A percentile compares a stretch with the other conserved stretches of the same genome.
Evolutionary conservation across 768 basidiomycete genomes (phyloP).

Genomic region (Mycena filopes): DNA sequence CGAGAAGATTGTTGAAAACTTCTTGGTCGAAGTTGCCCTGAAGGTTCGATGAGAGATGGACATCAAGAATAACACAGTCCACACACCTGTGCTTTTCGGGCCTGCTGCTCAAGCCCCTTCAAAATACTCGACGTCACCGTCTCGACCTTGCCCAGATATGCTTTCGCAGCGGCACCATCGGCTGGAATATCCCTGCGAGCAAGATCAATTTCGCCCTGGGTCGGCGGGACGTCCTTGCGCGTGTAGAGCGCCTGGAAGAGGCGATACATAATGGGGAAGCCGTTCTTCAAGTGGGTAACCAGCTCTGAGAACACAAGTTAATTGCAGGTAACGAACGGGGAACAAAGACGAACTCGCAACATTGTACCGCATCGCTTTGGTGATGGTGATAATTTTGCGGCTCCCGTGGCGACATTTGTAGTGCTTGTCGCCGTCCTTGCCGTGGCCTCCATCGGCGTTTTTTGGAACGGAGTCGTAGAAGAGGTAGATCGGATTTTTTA

Average conservation of each 20-base stretch:
- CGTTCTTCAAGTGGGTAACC: conserved; percentile 1
- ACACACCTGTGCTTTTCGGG: not conserved
- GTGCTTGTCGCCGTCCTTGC: conserved; percentile 33
- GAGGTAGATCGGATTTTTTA: conserved; percentile 32
- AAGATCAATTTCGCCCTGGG: not conserved
- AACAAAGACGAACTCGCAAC: conserved; percentile 14
- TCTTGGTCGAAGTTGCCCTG: not conserved
- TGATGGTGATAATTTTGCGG: conserved; percentile 9
- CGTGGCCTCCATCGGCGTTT: conserved; percentile 17
- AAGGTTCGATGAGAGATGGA: not conserved
- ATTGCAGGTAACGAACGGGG: no score
- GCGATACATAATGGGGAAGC: not conserved
- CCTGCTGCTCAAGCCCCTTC: not conserved
- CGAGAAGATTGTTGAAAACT: no score
- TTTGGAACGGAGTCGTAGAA: conserved; percentile 29
- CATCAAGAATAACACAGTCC: not conserved
- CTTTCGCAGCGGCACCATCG: not conserved
- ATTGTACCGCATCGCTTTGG: conserved; percentile 22
- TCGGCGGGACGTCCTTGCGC: not conserved
- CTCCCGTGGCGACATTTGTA: conserved; percentile 33
- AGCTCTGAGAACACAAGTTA: not conserved
- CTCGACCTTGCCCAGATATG: not conserved
- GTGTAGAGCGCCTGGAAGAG: not conserved
- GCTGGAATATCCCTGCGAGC: not conserved
- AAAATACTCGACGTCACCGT: not conserved